Base-by-base conservation (phyloP, 805 yeast species). In the Cyberlindnera maritima region DNA sequence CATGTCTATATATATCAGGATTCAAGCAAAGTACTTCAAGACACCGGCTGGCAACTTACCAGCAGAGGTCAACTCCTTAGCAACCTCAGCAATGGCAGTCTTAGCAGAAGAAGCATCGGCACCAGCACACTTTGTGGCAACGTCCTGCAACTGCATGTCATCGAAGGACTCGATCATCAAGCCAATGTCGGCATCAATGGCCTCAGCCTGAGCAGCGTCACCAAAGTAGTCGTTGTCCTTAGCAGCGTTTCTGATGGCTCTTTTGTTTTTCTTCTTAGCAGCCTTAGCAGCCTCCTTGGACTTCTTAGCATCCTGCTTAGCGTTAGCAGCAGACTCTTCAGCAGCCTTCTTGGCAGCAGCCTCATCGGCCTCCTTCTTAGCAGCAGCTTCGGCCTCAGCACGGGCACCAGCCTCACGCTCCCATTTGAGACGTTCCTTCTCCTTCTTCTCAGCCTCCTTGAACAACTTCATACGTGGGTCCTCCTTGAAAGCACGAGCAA, bases 331-430 rank as follows among this genome's bases (percentile, higher is more conserved):
- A 25, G 79, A 81, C 52, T 80, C 85, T 49, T 79, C 91, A 42
- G 83, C 95, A 52, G 85, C 94, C 64, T 80, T 83, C 56, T 80
- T 82, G 59, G 81, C 81, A 57, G 85, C 88, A 57, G 86, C 88
- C 63, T 88, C 97, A 61, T 87, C 98, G 44, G 86, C 96, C 60
- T 87, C 97, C 65, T 83, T 85, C 71, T 84, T 85, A 48, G 81
- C 82, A 66, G 86, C 84, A 42, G 92, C 96, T 64, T 89, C 99
- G 52, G 96, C 97, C 55, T 95, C 98, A 67, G 89, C 84, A 77
- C 98, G 87, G 28, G 96, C 82, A 59, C 97, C 98, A 45, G 98
- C 96, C 70, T 91, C 98, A 69, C 84, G 87, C 70, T 94, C 98
- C 98, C 98, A 92, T 73, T 92, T 94, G 77, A 77, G 81, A 69